These are phyloP conservation scores for Pythium sp. DNA, from an alignment of 352 stramenopile species.

Conservation along the genomic window DNA sequence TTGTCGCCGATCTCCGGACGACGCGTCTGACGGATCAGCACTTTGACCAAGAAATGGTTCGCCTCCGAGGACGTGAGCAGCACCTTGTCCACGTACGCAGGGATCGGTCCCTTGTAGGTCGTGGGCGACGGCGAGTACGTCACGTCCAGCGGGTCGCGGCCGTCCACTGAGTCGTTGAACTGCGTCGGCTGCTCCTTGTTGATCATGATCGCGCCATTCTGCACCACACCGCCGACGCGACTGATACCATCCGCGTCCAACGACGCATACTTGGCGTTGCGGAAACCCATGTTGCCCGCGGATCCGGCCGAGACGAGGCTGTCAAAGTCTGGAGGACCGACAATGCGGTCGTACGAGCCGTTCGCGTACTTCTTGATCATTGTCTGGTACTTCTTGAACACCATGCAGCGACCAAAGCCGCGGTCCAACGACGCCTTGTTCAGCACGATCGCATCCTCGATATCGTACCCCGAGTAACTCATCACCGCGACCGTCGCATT, in stretches of 20 bases:
- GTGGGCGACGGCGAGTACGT: conserved; percentile 87
- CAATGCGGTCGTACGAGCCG: conserved; percentile 94
- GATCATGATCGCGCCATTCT: conserved; percentile 96
- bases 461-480: conserved; percentile 99
- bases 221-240: conserved; percentile 81
- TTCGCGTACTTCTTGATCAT: conserved; percentile 98
- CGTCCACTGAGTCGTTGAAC: conserved; percentile 87
- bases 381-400: conserved; percentile 97
- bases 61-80: conserved; percentile 97
- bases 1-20: conserved; percentile 99
- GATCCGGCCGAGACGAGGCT: conserved; percentile 52
- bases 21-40: conserved; percentile 94
- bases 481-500: conserved; percentile 99
- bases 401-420: conserved; percentile 98
- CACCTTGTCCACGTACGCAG: conserved; percentile 98
- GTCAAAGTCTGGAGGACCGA: conserved; percentile 88
- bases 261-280: conserved; percentile 90
- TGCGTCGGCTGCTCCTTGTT: conserved; percentile 98
- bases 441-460: conserved; percentile 99
- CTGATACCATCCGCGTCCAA: conserved; percentile 97
- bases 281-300: conserved; percentile 54
- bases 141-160: conserved; percentile 68
- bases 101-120: conserved; percentile 94
- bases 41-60: conserved; percentile 98
- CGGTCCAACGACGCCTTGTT: conserved; percentile 97